Conservation (phyloP, 176 grass and related monocot genomes). For the Aegilops sharonensis region DNA sequence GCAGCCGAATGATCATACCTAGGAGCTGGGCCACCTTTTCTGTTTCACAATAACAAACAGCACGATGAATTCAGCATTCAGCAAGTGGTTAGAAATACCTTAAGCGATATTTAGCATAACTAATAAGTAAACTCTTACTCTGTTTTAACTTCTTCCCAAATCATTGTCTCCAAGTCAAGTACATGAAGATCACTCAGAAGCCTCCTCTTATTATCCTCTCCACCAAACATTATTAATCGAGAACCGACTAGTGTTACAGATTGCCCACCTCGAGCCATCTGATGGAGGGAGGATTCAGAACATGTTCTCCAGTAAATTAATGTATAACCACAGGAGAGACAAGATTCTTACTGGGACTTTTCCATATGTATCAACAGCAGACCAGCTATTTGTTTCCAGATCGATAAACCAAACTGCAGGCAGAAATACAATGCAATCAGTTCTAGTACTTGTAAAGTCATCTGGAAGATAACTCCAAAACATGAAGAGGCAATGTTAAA, state of each 20-base stretch:
- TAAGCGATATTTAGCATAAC: constrained; percentile 26
- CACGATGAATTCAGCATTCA: background rate
- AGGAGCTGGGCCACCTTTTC: constrained; percentile 67
- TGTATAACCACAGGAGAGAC: constrained; percentile 19
- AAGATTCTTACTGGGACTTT: constrained; percentile 71
- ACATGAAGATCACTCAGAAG: constrained; percentile 88
- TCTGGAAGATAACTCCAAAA: background rate
- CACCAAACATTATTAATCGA: constrained; percentile 87
- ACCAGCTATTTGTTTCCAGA: constrained; percentile 62
- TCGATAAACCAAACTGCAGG: constrained; percentile 93
- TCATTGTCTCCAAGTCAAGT: constrained; percentile 95
- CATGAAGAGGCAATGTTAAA: background rate
- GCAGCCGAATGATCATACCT: constrained; percentile 84
- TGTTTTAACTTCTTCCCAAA: constrained; percentile 74
- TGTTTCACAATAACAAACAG: constrained; percentile 42
- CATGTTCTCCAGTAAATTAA: constrained; percentile 12
- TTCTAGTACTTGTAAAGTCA: constrained; percentile 4
- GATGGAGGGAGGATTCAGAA: constrained; percentile 29
- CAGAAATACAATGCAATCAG: constrained; percentile 20
- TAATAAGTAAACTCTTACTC: constrained; percentile 48
- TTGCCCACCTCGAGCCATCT: constrained; percentile 86
- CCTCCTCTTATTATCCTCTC: constrained; percentile 79
- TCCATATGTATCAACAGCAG: constrained; percentile 63
- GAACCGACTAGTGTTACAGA: constrained; percentile 69
- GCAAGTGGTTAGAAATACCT: background rate